Conservation (phyloP, 1,139 yeast species). For the Suhomyces terraborum region DNA sequence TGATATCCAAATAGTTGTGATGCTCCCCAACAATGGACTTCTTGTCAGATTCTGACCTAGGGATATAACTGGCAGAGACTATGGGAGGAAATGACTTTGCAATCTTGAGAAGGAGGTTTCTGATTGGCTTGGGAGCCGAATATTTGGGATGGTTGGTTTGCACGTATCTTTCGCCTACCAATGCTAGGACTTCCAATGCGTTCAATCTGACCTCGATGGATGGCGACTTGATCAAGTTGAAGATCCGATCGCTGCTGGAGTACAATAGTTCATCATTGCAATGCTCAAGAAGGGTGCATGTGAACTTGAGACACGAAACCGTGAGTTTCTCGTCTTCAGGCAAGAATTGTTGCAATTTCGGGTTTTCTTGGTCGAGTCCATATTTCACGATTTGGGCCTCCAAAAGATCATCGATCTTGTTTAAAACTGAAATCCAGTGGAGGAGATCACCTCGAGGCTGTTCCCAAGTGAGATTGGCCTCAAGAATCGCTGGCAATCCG, state of each 20-base stretch:
- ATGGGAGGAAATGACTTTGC: conserved; percentile 58
- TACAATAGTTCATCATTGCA: conserved; percentile 71
- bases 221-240: conserved; percentile 59
- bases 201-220: conserved; percentile 61
- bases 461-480: conserved; percentile 51
- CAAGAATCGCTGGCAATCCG: conserved; percentile 36
- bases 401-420: conserved; percentile 70
- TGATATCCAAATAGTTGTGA: conserved; percentile 55
- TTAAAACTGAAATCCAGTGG: conserved; percentile 77
- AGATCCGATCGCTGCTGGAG: conserved; percentile 64
- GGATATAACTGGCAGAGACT: conserved; percentile 44
- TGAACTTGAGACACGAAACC: conserved; percentile 59
- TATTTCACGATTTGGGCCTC: conserved; percentile 57
- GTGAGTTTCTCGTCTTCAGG: conserved; percentile 49
- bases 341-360: conserved; percentile 48
- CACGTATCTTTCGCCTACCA: conserved; percentile 50
- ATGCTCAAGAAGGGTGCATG: conserved; percentile 65
- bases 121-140: conserved; percentile 44
- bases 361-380: conserved; percentile 49
- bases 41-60: conserved; percentile 20
- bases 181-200: conserved; percentile 64
- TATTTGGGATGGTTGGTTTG: conserved; percentile 35
- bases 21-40: conserved; percentile 45
- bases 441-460: conserved; percentile 72
- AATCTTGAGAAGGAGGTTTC: conserved; percentile 49